phyloP scores from a whole-genome alignment of 2,329 filamentous ascomycete species.

The Penicillium sp. region DNA sequence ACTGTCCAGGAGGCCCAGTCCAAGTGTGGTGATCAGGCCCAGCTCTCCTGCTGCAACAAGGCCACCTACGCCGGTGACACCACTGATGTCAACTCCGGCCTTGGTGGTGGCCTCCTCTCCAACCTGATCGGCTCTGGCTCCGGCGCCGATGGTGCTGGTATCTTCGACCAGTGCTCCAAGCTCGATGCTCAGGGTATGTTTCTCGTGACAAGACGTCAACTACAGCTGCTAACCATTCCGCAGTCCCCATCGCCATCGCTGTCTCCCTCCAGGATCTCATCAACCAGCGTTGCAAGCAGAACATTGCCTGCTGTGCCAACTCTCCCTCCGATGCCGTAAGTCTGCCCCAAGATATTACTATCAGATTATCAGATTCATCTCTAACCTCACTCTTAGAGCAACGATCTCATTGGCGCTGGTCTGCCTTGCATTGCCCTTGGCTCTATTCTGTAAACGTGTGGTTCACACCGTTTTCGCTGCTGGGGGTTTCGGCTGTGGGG shows the following conservation, averaged over 20 bases:
- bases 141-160: constrained; percentile 39
- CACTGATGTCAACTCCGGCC: constrained; percentile 37
- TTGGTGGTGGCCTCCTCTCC: constrained; percentile 39
- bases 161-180: constrained; percentile 50
- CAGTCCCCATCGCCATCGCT: constrained; percentile 31
- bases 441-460: constrained; percentile 40
- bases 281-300: constrained; percentile 47
- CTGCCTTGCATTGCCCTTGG: constrained; percentile 47
- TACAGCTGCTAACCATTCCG: background rate
- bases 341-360: background rate
- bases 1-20: constrained; percentile 44
- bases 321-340: constrained; percentile 37
- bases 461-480: background rate
- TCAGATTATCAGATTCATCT: fast-evolving
- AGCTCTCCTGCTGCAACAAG: constrained; percentile 48
- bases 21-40: constrained; percentile 45
- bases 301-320: constrained; percentile 48
- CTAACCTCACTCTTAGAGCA: constrained; percentile 31
- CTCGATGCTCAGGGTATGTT: constrained; percentile 31
- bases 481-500: background rate
- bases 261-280: constrained; percentile 37
- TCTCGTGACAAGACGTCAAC: background rate
- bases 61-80: constrained; percentile 41
- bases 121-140: constrained; percentile 42
- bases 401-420: constrained; percentile 40